Conservation (phyloP, 495 filamentous ascomycete species). For the Aspergillus egyptiacus region DNA sequence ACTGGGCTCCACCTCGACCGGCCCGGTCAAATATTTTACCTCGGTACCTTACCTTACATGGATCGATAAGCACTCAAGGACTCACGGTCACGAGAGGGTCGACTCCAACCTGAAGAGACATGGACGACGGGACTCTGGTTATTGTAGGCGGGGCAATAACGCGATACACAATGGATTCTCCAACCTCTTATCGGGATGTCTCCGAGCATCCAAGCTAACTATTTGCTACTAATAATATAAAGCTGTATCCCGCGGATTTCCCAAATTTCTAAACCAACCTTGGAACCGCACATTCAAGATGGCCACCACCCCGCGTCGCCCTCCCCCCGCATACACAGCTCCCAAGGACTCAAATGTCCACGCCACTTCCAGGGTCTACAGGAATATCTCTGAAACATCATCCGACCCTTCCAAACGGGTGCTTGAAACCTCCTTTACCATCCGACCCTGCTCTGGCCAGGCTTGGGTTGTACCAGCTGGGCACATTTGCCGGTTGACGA, state of each 20-base stretch:
- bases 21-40: slow-evolving; percentile 5
- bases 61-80: too few species aligned
- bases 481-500: slow-evolving; percentile 63
- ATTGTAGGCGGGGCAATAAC: slow-evolving; percentile 16
- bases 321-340: slow-evolving; percentile 39
- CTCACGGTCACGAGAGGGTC: background rate
- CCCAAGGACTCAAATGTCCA: slow-evolving; percentile 33
- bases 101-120: background rate
- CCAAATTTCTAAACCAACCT: background rate
- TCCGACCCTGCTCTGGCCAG: slow-evolving; percentile 50
- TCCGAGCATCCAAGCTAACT: background rate
- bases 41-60: too few species aligned
- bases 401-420: slow-evolving; percentile 27
- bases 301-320: slow-evolving; percentile 28
- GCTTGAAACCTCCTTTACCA: slow-evolving; percentile 33
- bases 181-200: slow-evolving; percentile 8
- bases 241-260: background rate
- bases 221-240: background rate
- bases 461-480: slow-evolving; percentile 59
- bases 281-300: slow-evolving; percentile 12
- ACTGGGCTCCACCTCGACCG: slow-evolving; percentile 2
- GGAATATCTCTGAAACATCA: slow-evolving; percentile 36
- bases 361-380: slow-evolving; percentile 35
- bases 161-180: slow-evolving; percentile 5
- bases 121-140: background rate